Evolutionary conservation across 148 eudicot genomes (phyloP), one percentile per base, ranked within the genome.

Genomic region (Rhododendron henanense): DNA sequence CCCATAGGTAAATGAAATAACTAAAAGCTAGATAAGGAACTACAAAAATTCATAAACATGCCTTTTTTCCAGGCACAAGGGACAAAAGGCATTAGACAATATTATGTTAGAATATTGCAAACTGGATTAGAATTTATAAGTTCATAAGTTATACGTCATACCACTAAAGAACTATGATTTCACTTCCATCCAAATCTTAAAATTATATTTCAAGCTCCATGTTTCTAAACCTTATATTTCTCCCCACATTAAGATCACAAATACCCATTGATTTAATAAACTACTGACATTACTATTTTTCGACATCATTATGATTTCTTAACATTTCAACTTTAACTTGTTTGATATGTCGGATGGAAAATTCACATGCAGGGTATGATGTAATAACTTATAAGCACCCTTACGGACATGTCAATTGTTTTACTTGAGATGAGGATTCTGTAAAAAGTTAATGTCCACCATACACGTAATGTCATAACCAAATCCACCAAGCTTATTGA

Each of bases 11-110:
- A 79, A 33, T 83, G 16, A 16, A 67, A 67, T 44, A 79, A 55
- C 35, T 41, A 89, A 4, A 61, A 86, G 85, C 23, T 23, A 33
- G 23, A 71, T n/a, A 78, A 81, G 44, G 57, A 73, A 45, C 48
- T 51, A 15, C 81, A 59, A 71, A 1, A 67, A 25, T 28, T n/a
- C 31, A 35, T 14, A 41, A 41, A 51, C 81, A 50, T 6, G 39
- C 6, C 41, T 81, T 55, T 8, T 6, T 55, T 25, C 25, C 3
- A 41, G 11, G 28, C 63, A 44, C 81, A 45, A 45, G 16, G 48
- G 76, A 71, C 14, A 61, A 74, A 69, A 51, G n/a, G 53, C 63
- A 71, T 4, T 10, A 71, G 7, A 69, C 4, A 25, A 7, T 19
- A 2, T 41, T 41, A 44, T 45, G 48, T 39, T 39, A 67, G 74